Base-by-base conservation (phyloP, 768 basidiomycete species). In the Agrocybe praecox region DNA sequence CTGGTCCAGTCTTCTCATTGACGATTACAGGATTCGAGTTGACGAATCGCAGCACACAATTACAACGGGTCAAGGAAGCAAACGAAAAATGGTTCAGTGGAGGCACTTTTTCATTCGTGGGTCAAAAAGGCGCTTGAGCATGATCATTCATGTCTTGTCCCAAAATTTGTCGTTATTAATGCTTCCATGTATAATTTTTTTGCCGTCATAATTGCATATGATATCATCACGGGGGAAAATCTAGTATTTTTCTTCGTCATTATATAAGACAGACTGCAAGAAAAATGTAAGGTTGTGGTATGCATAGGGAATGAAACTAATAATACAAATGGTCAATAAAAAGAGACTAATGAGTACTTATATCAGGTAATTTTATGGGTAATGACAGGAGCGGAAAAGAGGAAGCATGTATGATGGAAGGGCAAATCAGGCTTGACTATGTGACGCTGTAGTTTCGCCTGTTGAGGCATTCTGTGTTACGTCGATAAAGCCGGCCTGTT, bases 61-160 rank as follows among this genome's bases (percentile, higher is more conserved):
- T 89, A n/a, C 87, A 88, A 60, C 83, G 89, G 29, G 93, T 97
- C 55, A 94, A 94, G 70, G 95, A 94, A 62, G 97, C 97, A 22
- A 98, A 99, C 74, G 94, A 97, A 52, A 82, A 90, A 23, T 99
- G 97, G 97, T 99, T 99, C 72, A 87, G 89, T 4, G 85, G 84
- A 7, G 92, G 92, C 5, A 91, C 76, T 36, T 94, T 94, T 72
- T 90, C 91, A 2, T 92, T 91, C 65, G 77, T 86, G 19, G 89
- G 89, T 11, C 75, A 76, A 58, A 82, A 82, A 63, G 77, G 80
- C 49, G 56, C 65, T 44, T 65, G 50, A 50, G 4, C 26, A 29
- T 29, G 4, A n/a, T 29, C 26, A 29, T 29, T 29, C 26, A 18
- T 14, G 29, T 21, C 23, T 42, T 29, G n/a, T n/a, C n/a, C n/a